Evolutionary conservation across 2,329 filamentous ascomycete genomes (phyloP), one percentile per base, ranked within the genome.

Genomic region (Monosporascus sp.): DNA sequence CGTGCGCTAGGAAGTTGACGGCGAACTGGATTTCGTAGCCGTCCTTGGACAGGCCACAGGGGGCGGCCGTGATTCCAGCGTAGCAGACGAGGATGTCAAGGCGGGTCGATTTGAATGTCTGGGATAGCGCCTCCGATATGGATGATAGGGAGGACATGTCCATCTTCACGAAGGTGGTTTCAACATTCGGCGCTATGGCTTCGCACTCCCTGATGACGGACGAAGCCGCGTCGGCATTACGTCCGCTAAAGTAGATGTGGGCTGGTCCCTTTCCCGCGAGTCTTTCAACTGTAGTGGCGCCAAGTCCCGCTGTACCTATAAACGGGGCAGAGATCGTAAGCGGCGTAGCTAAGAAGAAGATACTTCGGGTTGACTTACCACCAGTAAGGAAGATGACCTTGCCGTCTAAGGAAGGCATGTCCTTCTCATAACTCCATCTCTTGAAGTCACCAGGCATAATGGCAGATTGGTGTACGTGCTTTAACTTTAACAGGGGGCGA

Each of bases 181-280:
- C 55, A 1, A 61, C 60, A 3, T 52, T 49, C 2, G 55, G 51
- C 1, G 31, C 47, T 5, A 69, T 60, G 22, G 64, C 53, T 35
- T 65, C 60, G 26, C 71, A 64, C 14, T 70, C 62, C 7, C 70
- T 5, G 63, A 70, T 66, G 22, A 79, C 73, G 14, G 71, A 70
- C 20, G 71, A 67, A 17, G 68, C 72, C 8, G 74, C 74, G 58
- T 76, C 72, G 48, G 63, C 67, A 37, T 70, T 77, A 37, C 78
- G 75, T 2, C 77, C 78, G n/a, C 71, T 76, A 51, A 83, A 72
- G 65, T 78, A 81, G 52, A 84, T 78, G 49, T 78, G 73, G 2
- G 70, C 65, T 17, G 80, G 78, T n/a, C 68, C 48, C 56, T 76
- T 74, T 50, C 68, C 68, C 14, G 73, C 69, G 7, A 78, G 65